Base-by-base conservation (phyloP, 768 basidiomycete species). In the Kwoniella pini region DNA sequence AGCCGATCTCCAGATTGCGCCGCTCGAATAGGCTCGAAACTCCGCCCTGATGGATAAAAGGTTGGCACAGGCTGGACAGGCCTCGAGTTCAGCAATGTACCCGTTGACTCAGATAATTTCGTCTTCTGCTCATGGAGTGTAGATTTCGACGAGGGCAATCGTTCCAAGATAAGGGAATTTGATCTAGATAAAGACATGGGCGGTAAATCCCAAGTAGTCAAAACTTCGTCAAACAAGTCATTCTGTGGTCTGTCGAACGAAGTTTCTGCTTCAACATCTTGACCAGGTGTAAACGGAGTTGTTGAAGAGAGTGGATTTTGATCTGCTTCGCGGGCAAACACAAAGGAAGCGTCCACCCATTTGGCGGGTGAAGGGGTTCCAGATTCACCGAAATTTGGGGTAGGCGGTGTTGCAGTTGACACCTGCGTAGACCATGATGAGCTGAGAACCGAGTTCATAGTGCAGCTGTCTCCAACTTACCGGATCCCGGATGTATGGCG, bases 191-290 rank as follows among this genome's bases (percentile, higher is more conserved):
- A 21, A 33, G 50, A 21, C 17, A 48, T 22, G 4, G 42, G 26
- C 19, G 58, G 42, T 12, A 60, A 15, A 13, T 51, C 39, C 58
- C 58, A 60, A 17, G 30, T 43, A 4, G 58, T 28, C n/a, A 52
- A 30, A 17, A 60, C 58, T 26, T 60, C 58, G 12, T 52, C 58
- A 22, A 31, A 60, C 17, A 60, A n/a, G 12, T 45, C 30, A 22
- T 52, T 46, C 21, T 60, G 58, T n/a, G 50, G 21, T 15, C 27
- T 15, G 11, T 60, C 58, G 33, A 52, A 60, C 1, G 58, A 60
- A 12, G 24, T 36, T 15, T 59, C 46, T 15, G 57, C 39, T 1
- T 46, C 19, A 13, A n/a, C 15, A 39, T 53, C 36, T 7, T 31
- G 9, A n/a, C 12, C 22, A 31, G 52, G 26, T 17, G 15, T 36